A percentile compares a stretch with the other conserved stretches of the same genome.
phyloP scores from a whole-genome alignment of 2,329 filamentous ascomycete genomes.

The Epichloe sylvatica region DNA sequence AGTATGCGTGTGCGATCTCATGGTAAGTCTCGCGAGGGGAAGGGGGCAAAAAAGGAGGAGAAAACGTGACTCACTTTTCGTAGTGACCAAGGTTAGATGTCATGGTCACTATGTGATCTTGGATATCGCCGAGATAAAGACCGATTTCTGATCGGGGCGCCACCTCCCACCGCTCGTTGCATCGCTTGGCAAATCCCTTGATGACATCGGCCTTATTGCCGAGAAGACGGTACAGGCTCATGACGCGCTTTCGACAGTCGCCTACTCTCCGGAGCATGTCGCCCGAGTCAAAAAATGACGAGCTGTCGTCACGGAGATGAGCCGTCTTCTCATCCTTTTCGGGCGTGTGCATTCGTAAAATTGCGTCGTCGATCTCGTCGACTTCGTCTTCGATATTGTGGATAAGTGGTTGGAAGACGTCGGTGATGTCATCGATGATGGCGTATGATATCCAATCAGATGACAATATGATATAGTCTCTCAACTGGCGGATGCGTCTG shows the following conservation, averaged over 20 bases:
- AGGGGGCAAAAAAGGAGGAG: neutral
- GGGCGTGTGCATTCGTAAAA: slow-evolving; percentile 64
- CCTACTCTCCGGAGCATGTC: slow-evolving; percentile 90
- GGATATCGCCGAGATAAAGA: slow-evolving; percentile 94
- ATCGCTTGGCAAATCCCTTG: slow-evolving; percentile 95
- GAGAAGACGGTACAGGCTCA: slow-evolving; percentile 81
- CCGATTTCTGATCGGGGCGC: slow-evolving; percentile 91
- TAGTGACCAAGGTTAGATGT: slow-evolving; percentile 91
- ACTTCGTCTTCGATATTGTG: slow-evolving; percentile 91
- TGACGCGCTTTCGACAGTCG: slow-evolving; percentile 91
- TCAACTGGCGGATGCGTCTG: slow-evolving; percentile 79
- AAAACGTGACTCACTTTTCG: slow-evolving; percentile 56
- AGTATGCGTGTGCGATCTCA: neutral
- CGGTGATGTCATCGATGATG: slow-evolving; percentile 95
- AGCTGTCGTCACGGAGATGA: slow-evolving; percentile 32
- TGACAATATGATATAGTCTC: slow-evolving; percentile 83
- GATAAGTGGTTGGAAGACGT: slow-evolving; percentile 86
- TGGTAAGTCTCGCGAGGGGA: neutral
- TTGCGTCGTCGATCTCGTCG: slow-evolving; percentile 88
- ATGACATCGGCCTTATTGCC: slow-evolving; percentile 98
- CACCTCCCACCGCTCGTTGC: slow-evolving; percentile 96
- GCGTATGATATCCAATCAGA: slow-evolving; percentile 98
- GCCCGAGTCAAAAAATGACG: slow-evolving; percentile 32
- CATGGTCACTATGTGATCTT: slow-evolving; percentile 99
- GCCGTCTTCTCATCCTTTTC: slow-evolving; percentile 33